Evolutionary conservation across 768 basidiomycete genomes (phyloP).

Genomic region (Pisolithus sp.): DNA sequence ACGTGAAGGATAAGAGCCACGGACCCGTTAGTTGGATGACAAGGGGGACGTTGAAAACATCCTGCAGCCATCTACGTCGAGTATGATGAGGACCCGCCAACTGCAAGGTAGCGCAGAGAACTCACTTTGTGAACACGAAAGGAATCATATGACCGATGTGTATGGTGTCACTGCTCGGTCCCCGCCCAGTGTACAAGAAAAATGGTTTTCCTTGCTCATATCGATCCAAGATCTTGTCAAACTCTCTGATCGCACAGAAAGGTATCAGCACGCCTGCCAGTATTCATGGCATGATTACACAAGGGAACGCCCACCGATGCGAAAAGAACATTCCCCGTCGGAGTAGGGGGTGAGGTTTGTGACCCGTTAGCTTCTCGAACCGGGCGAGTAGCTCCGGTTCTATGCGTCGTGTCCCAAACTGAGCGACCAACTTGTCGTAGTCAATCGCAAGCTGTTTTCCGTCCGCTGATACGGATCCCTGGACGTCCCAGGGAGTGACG

Average conservation of each 20-base stretch:
- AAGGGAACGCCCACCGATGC: slow-evolving; percentile 60
- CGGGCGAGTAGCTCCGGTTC: slow-evolving; percentile 73
- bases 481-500: slow-evolving; percentile 97
- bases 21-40: slow-evolving; percentile 93
- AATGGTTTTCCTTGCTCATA: slow-evolving; percentile 97
- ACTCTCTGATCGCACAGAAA: slow-evolving; percentile 53
- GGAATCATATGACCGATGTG: slow-evolving; percentile 98
- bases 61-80: slow-evolving; percentile 80
- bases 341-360: slow-evolving; percentile 80
- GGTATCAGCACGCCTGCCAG: not conserved
- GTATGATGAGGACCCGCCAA: slow-evolving; percentile 1
- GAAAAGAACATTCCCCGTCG: slow-evolving; percentile 96
- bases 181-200: slow-evolving; percentile 95
- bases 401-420: slow-evolving; percentile 87
- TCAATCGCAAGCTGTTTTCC: slow-evolving; percentile 92
- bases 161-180: slow-evolving; percentile 94
- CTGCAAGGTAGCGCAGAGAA: slow-evolving; percentile 3
- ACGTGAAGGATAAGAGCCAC: slow-evolving; percentile 7
- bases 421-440: slow-evolving; percentile 90
- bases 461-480: slow-evolving; percentile 80
- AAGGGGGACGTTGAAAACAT: slow-evolving; percentile 89
- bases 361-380: slow-evolving; percentile 88
- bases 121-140: slow-evolving; percentile 94
- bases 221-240: slow-evolving; percentile 88
- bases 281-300: not conserved